Conservation (phyloP, 192 early-diverging fungal species). For the Umbelopsis ramanniana region DNA sequence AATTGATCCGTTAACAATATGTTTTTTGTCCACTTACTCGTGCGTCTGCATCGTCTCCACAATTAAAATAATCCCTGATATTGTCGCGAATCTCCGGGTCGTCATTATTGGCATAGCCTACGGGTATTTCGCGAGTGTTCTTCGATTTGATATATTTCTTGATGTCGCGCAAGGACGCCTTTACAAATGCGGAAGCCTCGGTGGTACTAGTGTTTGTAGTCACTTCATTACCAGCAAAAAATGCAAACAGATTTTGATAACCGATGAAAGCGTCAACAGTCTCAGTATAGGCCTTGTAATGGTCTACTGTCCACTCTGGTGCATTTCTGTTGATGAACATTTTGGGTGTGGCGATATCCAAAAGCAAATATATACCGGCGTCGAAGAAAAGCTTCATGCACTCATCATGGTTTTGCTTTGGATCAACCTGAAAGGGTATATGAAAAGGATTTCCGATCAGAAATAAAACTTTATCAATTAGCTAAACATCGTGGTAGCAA, state of each 20-base stretch:
- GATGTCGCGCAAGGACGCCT: conserved; percentile 68
- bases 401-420: conserved; percentile 60
- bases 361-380: conserved; percentile 69
- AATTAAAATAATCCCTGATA: conserved; percentile 70
- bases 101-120: conserved; percentile 77
- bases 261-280: conserved; percentile 67
- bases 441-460: no score
- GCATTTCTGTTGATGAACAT: conserved; percentile 64
- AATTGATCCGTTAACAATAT: background rate
- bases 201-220: conserved; percentile 64
- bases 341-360: conserved; percentile 63
- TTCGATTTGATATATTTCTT: conserved; percentile 59
- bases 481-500: no score
- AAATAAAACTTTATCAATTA: no score
- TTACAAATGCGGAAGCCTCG: conserved; percentile 64
- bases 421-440: conserved; percentile 48
- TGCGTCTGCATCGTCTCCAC: conserved; percentile 51
- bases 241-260: conserved; percentile 69
- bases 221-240: conserved; percentile 78
- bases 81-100: conserved; percentile 65
- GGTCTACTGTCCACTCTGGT: conserved; percentile 58
- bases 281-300: conserved; percentile 55
- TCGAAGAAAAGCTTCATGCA: conserved; percentile 68
- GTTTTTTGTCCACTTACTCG: conserved; percentile 32
- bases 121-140: conserved; percentile 57